Evolutionary conservation across 202 grass and related monocot genomes (phyloP), one percentile per base, ranked within the genome.

Genomic region (Brachypodium distachyon): DNA sequence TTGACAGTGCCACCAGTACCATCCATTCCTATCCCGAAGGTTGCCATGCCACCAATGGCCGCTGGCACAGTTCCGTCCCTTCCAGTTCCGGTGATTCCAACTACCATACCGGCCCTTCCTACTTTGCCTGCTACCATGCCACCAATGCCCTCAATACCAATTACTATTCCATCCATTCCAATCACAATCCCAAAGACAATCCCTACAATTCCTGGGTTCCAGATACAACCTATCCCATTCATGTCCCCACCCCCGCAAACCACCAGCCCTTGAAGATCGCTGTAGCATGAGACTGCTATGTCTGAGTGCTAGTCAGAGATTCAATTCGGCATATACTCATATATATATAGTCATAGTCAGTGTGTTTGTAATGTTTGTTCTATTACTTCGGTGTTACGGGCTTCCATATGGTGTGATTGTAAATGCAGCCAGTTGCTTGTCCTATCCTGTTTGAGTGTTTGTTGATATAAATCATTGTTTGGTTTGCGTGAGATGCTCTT

Each of bases 221-320:
- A 95, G 68, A 74, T 95, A 49, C 86, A 86, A 16, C 74, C 81
- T 18, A 59, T 93, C 76, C 88, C 83, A 55, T 69, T 86, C 87
- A 25, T 68, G 9, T 73, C 92, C 8, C 86, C 83, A 53, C 81
- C 92, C 31, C 77, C 86, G 33, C 63, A 84, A 60, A 64, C 78
- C 18, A 37, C 74, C 22, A 91, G 49, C 73, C 88, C 88, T 29
- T 91, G 88, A 95, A 88, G 63, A 12, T 40, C 52, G 9, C 33
- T 18, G 21, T 70, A 78, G 40, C 46, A 49, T 32, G 60, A 64
- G 21, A 73, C 5, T 62, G 33, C n/a, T 33, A 42, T 32, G 63
- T 59, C 29, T 54, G 75, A 16, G 21, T 83, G 17, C 37, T 80
- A 79, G 66, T 72, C 50, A 67, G 44, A 26, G 54, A 67, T 47